phyloP scores from a whole-genome alignment of 768 basidiomycete species.

The Auricularia auricula-judae region DNA sequence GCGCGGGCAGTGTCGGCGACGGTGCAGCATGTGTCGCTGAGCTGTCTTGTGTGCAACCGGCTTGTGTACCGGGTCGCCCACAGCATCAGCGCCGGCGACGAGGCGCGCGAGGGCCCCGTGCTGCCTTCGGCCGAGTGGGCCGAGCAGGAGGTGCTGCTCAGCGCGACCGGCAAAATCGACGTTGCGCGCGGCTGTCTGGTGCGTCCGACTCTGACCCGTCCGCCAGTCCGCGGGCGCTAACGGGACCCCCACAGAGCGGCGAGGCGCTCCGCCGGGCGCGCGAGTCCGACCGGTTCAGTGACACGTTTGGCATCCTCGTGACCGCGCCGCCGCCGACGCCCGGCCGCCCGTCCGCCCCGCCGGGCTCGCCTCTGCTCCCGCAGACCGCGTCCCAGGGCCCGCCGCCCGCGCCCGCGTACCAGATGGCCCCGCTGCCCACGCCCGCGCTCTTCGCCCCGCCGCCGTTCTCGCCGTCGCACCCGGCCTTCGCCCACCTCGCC shows the following conservation, averaged over 20 bases:
- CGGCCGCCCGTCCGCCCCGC: neutral
- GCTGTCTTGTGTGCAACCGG: conserved; percentile 57
- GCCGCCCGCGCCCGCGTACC: neutral
- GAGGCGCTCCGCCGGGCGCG: neutral
- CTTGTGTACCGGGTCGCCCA: conserved; percentile 62
- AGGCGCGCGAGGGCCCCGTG: conserved; percentile 51
- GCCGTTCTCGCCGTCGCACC: conserved; percentile 67
- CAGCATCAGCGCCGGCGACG: conserved; percentile 42
- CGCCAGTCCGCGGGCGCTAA: conserved; percentile 2
- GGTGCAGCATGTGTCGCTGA: conserved; percentile 48
- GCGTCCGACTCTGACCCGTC: conserved; percentile 23
- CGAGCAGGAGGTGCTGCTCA: conserved; percentile 60
- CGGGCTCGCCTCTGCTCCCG: neutral
- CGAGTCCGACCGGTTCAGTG: neutral
- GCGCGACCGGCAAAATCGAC: conserved; percentile 62
- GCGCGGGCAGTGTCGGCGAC: conserved; percentile 16
- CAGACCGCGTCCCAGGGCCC: neutral
- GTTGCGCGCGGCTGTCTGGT: conserved; percentile 46
- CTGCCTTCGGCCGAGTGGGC: conserved; percentile 68
- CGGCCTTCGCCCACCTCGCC: conserved; percentile 55
- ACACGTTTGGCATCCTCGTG: conserved; percentile 7
- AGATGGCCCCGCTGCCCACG: conserved; percentile 1
- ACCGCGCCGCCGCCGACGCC: neutral
- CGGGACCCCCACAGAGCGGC: neutral
- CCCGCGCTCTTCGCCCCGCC: conserved; percentile 60